A percentile compares a stretch with the other conserved stretches of the same genome.
Conservation (phyloP, 495 filamentous ascomycete genomes). For the Hypomontagnella submonticulosa region DNA sequence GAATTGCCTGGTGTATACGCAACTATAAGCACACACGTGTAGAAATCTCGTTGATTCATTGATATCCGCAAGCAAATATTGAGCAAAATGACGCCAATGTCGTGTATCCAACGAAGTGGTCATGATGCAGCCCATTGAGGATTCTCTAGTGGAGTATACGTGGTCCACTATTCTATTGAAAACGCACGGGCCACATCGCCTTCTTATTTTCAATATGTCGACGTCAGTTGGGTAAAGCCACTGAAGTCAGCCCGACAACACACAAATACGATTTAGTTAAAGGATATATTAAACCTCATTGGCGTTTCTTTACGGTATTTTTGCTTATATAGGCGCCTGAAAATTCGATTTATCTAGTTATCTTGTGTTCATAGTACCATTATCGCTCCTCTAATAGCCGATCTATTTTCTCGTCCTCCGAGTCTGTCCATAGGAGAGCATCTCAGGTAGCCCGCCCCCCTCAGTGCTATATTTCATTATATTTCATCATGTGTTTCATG, state of each 20-base stretch:
- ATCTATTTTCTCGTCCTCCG: constrained; percentile 8
- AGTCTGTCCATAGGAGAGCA: constrained; percentile 13
- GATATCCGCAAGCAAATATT: constrained; percentile 14
- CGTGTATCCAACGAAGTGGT: constrained; percentile 27
- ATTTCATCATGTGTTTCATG: constrained; percentile 24
- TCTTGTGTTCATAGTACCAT: constrained; percentile 5
- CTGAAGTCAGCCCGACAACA: constrained; percentile 23
- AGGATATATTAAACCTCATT: constrained; percentile 17
- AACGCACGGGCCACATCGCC: constrained; percentile 25
- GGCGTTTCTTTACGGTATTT: background rate
- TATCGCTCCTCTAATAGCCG: constrained; percentile 4
- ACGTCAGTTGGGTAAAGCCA: constrained; percentile 14
- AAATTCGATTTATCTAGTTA: constrained; percentile 1
- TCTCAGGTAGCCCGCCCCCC: background rate
- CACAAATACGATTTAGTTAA: constrained; percentile 9
- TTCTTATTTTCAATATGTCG: constrained; percentile 4
- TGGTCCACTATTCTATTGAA: constrained; percentile 27
- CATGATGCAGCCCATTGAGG: background rate
- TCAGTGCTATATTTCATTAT: constrained; percentile 3
- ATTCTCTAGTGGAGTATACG: constrained; percentile 24
- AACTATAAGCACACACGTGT: constrained; percentile 15
- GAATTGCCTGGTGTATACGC: constrained; percentile 1
- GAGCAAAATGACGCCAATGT: constrained; percentile 10
- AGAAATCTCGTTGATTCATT: background rate
- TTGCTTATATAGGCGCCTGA: background rate